Evolutionary conservation across 495 filamentous ascomycete species (phyloP).

Genomic region (Penicillium salamii): DNA sequence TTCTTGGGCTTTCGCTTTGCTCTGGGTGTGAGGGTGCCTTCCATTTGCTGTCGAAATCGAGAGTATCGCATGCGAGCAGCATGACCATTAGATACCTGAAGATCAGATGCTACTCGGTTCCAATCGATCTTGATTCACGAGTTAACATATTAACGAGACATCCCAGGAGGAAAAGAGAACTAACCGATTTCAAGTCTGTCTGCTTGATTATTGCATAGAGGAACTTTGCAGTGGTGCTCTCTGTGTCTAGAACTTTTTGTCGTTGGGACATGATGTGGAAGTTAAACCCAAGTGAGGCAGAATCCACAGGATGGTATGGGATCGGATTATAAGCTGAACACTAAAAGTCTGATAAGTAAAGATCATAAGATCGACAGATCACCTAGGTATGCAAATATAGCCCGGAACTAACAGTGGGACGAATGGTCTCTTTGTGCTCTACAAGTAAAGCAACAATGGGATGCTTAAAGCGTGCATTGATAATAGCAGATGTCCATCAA

Average conservation of each 20-base stretch:
- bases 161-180: background rate
- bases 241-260: constrained; percentile 45
- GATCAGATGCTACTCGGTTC: constrained; percentile 61
- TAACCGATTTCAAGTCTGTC: constrained; percentile 64
- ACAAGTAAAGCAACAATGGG: background rate
- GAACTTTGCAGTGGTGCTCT: constrained; percentile 53
- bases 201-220: constrained; percentile 76
- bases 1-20: constrained; percentile 16
- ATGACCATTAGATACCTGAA: constrained; percentile 73
- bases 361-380: background rate
- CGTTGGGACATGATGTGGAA: constrained; percentile 27
- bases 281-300: too few species aligned
- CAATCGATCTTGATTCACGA: constrained; percentile 62
- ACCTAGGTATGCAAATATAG: background rate
- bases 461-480: background rate
- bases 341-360: background rate
- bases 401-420: background rate
- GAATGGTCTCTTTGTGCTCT: background rate
- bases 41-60: constrained; percentile 63
- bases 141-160: background rate
- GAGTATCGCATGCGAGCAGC: constrained; percentile 79
- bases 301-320: background rate
- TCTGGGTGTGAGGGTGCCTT: constrained; percentile 33
- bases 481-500: background rate
- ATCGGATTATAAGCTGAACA: background rate